Percentiles rank a stretch among this genome's conserved stretches.
phyloP scores from a whole-genome alignment of 352 stramenopile species.

The Globisporangium nunn region DNA sequence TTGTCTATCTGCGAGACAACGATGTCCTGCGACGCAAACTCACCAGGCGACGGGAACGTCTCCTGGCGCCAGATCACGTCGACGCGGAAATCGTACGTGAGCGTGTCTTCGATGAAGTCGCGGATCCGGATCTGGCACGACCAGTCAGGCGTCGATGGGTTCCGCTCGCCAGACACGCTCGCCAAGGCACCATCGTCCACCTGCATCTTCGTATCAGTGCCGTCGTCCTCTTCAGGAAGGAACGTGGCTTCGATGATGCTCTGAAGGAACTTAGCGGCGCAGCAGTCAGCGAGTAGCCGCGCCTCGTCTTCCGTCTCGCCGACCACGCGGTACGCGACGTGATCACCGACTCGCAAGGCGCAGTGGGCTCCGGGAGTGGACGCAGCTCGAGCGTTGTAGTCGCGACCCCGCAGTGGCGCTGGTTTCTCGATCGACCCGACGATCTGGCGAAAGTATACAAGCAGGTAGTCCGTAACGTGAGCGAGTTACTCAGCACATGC shows the following conservation, averaged over 20 bases:
- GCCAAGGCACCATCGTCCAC: constrained; percentile 13
- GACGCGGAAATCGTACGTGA: constrained; percentile 44
- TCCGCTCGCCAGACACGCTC: neutral
- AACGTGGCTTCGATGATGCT: constrained; percentile 68
- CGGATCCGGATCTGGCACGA: constrained; percentile 42
- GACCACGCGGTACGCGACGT: constrained; percentile 43
- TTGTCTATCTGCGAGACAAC: constrained; percentile 31
- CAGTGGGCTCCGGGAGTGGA: constrained; percentile 19
- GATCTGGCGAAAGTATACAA: constrained; percentile 21
- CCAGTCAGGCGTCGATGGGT: constrained; percentile 24
- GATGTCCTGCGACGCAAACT: constrained; percentile 22
- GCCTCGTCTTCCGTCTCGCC: constrained; percentile 45
- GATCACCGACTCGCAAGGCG: constrained; percentile 31
- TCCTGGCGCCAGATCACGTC: constrained; percentile 41
- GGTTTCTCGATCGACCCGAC: constrained; percentile 26
- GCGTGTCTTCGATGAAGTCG: constrained; percentile 33
- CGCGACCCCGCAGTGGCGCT: constrained; percentile 3
- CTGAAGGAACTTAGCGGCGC: constrained; percentile 49
- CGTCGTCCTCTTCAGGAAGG: constrained; percentile 33
- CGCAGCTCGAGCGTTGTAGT: constrained; percentile 2
- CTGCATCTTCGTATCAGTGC: constrained; percentile 29
- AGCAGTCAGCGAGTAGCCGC: constrained; percentile 37
- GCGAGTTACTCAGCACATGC: neutral
- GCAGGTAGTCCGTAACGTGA: neutral
- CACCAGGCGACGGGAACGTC: constrained; percentile 6